Evolutionary conservation across 352 stramenopile species (phyloP), one percentile per base, ranked within the genome.

Genomic region (Globisporangium parvum): DNA sequence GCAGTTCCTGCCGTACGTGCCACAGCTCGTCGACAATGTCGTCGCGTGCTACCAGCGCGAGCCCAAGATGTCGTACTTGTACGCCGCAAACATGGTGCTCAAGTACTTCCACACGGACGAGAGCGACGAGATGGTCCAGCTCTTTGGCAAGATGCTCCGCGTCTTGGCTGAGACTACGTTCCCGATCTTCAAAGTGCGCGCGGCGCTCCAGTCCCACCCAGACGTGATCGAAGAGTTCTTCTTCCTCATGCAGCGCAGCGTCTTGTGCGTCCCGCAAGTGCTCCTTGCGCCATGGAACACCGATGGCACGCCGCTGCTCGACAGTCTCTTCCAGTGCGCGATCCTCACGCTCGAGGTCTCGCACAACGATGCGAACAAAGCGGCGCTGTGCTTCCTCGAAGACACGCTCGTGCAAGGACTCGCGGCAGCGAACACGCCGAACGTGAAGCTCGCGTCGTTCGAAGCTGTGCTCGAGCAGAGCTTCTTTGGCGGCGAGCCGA

Each of bases 181-280:
- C 47, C 75, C 85, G 21, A 87, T 98, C 67, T 91, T 98, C 50
- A 72, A 76, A 35, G 69, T 53, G 24, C 49, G 67, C 0, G 57
- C 67, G 9, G 79, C 67, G 55, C 92, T 75, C 71, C 88, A 72
- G 56, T 66, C 66, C 57, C 80, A 96, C 60, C 95, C 93, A 12
- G 93, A 98, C 65, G 84, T 98, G 33, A 84, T 98, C 10, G 95
- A 98, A 67, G 95, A 98, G 68, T 96, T 98, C 46, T 98, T 98
- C 63, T 98, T 91, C 68, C 69, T 98, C 33, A 92, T 97, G 70
- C 87, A 96, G 47, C 81, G 91, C 21, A 87, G 92, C 47, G 74
- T 98, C 11, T 82, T 77, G 37, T 85, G 82, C 55, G 85, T 96
- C 37, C 93, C 93, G 0, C 75, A 86, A 42, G 69, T 83, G 18